Base-by-base conservation (phyloP, 2,329 filamentous ascomycete species). In the Daldinia sp. region DNA sequence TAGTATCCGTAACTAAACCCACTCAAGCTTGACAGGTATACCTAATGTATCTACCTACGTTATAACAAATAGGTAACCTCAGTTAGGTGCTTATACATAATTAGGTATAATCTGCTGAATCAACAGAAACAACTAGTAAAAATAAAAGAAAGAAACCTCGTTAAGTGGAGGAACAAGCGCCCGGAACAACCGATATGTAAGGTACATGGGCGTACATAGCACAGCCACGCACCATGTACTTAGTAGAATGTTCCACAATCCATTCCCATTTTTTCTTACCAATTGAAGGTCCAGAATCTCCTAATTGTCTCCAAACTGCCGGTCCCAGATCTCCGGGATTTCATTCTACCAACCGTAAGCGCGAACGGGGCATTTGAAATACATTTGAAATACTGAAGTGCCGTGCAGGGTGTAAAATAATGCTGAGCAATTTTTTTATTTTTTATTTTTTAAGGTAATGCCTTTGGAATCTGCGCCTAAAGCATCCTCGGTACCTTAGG, bases 311-410 rank as follows among this genome's bases (percentile, higher is more conserved):
- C 51, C 33, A 30, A 65, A 65, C 63, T 67, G 44, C 53, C 64
- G 55, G 67, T 65, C 69, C 69, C 66, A 69, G 69, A 71, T 65
- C 61, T 41, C 37, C 63, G 66, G 69, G 58, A 37, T 42, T 59
- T 53, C 10, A 55, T 61, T 61, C 60, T 59, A 28, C 60, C 65
- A 69, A 67, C 63, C n/a, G 18, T 33, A 50, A 39, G n/a, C 23
- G 33, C 51, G 15, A 51, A 42, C 6, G 6, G 20, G 20, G 6
- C n/a, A 42, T 42, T 42, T 42, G 41, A 9, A 51, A 50, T 50
- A 6, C 1, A 50, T 50, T 30, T n/a, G 23, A 50, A 51, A 51
- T 51, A 13, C 46, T 26, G 46, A 35, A 35, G 10, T 35, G 33
- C 33, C 33, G 33, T 35, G 9, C 30, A 33, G 30, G 30, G 9